Evolutionary conservation across 352 stramenopile species (phyloP), one percentile per base, ranked within the genome.

Genomic region (Phytopythium cucurbitacearum): DNA sequence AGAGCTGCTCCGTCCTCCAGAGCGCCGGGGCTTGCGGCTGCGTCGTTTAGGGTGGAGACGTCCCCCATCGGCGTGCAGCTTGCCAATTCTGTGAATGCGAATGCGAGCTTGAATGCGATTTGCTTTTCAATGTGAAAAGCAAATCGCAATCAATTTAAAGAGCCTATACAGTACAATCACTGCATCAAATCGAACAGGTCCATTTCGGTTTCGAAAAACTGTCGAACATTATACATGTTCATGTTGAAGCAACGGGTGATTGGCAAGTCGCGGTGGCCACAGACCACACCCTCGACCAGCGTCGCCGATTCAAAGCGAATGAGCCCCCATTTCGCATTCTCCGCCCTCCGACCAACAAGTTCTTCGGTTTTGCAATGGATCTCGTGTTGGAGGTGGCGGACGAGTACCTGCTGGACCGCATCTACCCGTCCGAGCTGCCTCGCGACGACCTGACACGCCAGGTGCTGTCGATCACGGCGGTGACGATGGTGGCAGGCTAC

Each of bases 401-500:
- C 63, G 47, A 73, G 32, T 71, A 73, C 47, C 11, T 65, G 32
- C 59, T 89, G 39, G 81, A 87, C 59, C 53, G 49, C 8, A 12
- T 91, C 51, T 91, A 89, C 60, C 73, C 77, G 33, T 32, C 46
- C 15, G 47, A 64, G 9, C 53, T 76, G 58, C 36, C 73, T 13
- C 75, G 74, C 9, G 72, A 85, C 55, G 51, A 62, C 12, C 51
- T 86, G 8, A 16, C 53, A 42, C 72, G 80, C 8, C 80, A 89
- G 63, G 13, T 57, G 36, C 43, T 79, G 13, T 87, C 75, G 7
- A 67, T 91, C 10, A 68, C 65, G 12, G 59, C 39, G 3, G 36
- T 91, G 12, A 89, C 80, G 37, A 55, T 85, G 12, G 50, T 87
- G 2, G 73, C 65, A 13, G 77, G 64, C 12, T 85, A 85, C 51